phyloP scores from a whole-genome alignment of 2,329 filamentous ascomycete genomes.

The Neofusicoccum laricinum region DNA sequence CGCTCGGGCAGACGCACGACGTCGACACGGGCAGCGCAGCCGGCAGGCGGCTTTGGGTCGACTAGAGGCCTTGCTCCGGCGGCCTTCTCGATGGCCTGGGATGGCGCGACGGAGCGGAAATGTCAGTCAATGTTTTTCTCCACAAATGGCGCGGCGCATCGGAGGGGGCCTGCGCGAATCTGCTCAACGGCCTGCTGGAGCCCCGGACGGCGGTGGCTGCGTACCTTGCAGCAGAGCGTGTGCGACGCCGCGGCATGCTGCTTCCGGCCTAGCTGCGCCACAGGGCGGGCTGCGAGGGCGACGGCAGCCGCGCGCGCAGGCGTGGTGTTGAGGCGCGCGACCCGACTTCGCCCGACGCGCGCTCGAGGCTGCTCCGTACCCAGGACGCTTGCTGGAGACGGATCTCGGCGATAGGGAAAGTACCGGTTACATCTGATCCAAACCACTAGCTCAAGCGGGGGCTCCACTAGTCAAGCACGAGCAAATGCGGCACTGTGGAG shows the following conservation, averaged over 20 bases:
- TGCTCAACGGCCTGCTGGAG: conserved; percentile 3
- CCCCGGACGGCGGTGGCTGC: background rate
- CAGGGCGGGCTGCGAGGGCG: background rate
- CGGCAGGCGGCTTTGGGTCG: background rate
- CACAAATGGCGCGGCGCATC: conserved; percentile 10
- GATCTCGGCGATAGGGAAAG: conserved; percentile 13
- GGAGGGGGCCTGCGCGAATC: conserved; percentile 1
- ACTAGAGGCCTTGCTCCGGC: conserved; percentile 11
- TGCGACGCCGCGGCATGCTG: background rate
- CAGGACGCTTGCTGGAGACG: background rate
- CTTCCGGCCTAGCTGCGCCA: conserved; percentile 7
- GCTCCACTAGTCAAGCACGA: conserved; percentile 15
- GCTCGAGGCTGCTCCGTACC: background rate
- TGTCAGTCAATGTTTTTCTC: conserved; percentile 11
- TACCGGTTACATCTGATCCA: conserved; percentile 6
- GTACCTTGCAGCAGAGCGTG: background rate
- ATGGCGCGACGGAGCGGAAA: conserved; percentile 16
- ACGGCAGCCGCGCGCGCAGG: background rate
- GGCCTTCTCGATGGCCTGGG: background rate
- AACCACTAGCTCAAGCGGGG: conserved; percentile 14
- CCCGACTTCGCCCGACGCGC: conserved; percentile 5
- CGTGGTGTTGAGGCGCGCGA: conserved; percentile 13
- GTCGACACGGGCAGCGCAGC: background rate
- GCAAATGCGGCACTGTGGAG: conserved; percentile 17
- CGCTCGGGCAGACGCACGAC: background rate